Percentiles rank a stretch among this genome's conserved stretches.
phyloP scores from a whole-genome alignment of 148 eudicot species.

The Fagopyrum tataricum region DNA sequence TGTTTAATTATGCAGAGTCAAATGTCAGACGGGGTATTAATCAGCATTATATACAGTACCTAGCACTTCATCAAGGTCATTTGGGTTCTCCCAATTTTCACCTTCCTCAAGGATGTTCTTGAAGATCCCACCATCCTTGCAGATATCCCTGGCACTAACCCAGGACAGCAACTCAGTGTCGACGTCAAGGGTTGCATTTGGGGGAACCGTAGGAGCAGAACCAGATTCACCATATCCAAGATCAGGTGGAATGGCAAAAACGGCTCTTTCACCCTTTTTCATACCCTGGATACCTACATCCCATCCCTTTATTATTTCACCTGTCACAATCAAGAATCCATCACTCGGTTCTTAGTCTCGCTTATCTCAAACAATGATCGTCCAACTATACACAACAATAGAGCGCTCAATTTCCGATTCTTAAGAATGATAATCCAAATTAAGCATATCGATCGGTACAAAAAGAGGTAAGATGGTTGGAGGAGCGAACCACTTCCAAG shows the following conservation, averaged over 20 bases:
- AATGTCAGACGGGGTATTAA: neutral
- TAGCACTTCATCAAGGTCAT: conserved; percentile 85
- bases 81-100: conserved; percentile 83
- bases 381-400: neutral
- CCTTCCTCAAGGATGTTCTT: conserved; percentile 49
- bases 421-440: neutral
- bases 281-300: conserved; percentile 64
- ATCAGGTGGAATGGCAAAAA: conserved; percentile 34
- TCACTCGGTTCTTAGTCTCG: neutral
- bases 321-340: neutral
- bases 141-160: conserved; percentile 31
- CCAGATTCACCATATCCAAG: conserved; percentile 63
- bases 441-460: neutral
- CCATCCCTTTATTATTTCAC: conserved; percentile 46
- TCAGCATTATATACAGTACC: conserved; percentile 35
- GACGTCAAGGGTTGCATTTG: conserved; percentile 27
- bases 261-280: conserved; percentile 43
- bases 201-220: conserved; percentile 58
- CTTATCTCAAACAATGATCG: neutral
- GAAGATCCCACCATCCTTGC: conserved; percentile 69
- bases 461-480: neutral
- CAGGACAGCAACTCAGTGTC: conserved; percentile 1
- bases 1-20: neutral
- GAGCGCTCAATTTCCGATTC: neutral
- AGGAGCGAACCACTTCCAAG: conserved; percentile 70